Conservation (phyloP, 2,329 filamentous ascomycete species). For the Aspergillus eucalypticola region DNA sequence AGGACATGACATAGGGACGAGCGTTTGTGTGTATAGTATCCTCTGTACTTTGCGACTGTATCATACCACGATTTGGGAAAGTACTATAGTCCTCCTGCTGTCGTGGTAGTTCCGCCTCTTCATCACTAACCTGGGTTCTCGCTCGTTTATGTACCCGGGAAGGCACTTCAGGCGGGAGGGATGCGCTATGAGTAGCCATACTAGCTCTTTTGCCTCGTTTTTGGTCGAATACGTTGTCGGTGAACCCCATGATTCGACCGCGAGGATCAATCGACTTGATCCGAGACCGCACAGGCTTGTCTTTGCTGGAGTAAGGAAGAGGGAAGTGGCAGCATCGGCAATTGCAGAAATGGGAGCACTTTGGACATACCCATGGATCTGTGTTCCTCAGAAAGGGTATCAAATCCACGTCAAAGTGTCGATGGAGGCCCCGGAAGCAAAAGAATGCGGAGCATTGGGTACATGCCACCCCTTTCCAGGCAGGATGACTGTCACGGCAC, state of each 20-base stretch:
- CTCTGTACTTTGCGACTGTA: background rate
- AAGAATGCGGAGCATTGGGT: slow-evolving; percentile 38
- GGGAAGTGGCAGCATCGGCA: slow-evolving; percentile 40
- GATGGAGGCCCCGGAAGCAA: slow-evolving; percentile 38
- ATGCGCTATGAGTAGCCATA: slow-evolving; percentile 6
- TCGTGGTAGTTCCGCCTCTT: background rate
- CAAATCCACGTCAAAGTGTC: slow-evolving; percentile 38
- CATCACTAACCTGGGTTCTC: background rate
- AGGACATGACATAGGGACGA: background rate
- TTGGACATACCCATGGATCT: slow-evolving; percentile 36
- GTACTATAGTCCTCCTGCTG: background rate
- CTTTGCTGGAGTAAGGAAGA: slow-evolving; percentile 35
- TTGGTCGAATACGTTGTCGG: slow-evolving; percentile 42
- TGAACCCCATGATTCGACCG: slow-evolving; percentile 37
- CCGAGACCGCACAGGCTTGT: slow-evolving; percentile 36
- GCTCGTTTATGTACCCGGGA: slow-evolving; percentile 15
- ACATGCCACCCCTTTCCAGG: slow-evolving; percentile 38
- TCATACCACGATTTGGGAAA: background rate
- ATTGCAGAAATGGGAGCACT: slow-evolving; percentile 37
- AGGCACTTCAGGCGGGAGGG: background rate
- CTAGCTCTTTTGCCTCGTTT: slow-evolving; percentile 29
- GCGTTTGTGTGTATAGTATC: background rate
- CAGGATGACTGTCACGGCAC: slow-evolving; percentile 37
- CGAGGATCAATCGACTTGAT: slow-evolving; percentile 35
- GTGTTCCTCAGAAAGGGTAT: slow-evolving; percentile 31